phyloP scores from a whole-genome alignment of 1,139 yeast genomes.

The Pichia sp. region DNA sequence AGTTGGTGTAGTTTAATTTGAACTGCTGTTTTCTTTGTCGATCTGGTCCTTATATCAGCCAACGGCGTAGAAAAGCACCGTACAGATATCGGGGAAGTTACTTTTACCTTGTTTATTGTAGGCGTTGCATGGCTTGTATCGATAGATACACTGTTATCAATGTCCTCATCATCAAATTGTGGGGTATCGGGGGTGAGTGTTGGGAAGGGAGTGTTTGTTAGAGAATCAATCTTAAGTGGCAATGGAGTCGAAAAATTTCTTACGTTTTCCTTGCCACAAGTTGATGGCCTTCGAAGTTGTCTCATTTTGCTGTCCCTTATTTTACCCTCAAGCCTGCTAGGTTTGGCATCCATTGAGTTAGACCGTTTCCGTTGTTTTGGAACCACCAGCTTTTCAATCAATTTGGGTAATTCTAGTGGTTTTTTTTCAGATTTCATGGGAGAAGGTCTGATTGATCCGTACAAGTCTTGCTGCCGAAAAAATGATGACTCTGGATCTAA shows the following conservation, averaged over 20 bases:
- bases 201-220: constrained; percentile 31
- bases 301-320: neutral
- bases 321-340: neutral
- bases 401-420: constrained; percentile 16
- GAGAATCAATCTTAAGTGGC: constrained; percentile 24
- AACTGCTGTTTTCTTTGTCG: constrained; percentile 18
- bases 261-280: constrained; percentile 15
- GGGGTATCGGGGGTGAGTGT: constrained; percentile 26
- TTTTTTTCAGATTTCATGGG: constrained; percentile 25
- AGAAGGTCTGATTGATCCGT: constrained; percentile 26
- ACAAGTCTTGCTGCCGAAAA: constrained; percentile 23
- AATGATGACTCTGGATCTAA: constrained; percentile 11
- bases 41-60: constrained; percentile 18
- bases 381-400: constrained; percentile 20
- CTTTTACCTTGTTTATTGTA: neutral
- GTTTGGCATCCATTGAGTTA: constrained; percentile 5
- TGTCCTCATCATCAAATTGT: constrained; percentile 1
- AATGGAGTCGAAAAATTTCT: constrained; percentile 27
- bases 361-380: constrained; percentile 24
- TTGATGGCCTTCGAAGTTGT: constrained; percentile 12
- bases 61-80: constrained; percentile 27
- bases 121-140: constrained; percentile 9
- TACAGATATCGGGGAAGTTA: constrained; percentile 18
- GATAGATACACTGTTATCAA: neutral
- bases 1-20: constrained; percentile 20